phyloP scores from a whole-genome alignment of 2,329 filamentous ascomycete genomes.

The Emericellopsis cladophorae region DNA sequence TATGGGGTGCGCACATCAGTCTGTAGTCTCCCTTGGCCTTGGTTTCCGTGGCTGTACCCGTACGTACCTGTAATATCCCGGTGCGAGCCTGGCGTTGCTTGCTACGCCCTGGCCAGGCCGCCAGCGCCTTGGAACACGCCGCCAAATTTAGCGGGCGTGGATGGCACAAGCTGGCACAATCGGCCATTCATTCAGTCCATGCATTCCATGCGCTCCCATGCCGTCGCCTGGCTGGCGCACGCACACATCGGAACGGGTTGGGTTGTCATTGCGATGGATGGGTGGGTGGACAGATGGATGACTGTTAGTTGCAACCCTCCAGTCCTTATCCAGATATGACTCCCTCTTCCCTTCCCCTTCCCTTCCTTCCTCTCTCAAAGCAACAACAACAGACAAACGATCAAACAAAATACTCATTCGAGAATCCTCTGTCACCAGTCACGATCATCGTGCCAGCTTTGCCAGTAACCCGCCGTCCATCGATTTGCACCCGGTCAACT shows the following conservation, averaged over 20 bases:
- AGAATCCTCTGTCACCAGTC: conserved; percentile 51
- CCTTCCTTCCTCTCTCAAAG: conserved; percentile 29
- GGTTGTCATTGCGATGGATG: background rate
- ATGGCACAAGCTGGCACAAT: background rate
- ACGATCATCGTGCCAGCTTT: conserved; percentile 42
- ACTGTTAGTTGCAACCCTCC: conserved; percentile 1
- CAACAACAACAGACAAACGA: conserved; percentile 32
- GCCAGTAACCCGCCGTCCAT: conserved; percentile 17
- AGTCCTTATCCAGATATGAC: conserved; percentile 11
- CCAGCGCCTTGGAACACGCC: too few species aligned
- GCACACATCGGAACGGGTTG: background rate
- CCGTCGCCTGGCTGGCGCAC: background rate
- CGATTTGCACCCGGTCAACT: conserved; percentile 7
- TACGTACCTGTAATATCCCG: too few species aligned
- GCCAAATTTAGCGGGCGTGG: too few species aligned
- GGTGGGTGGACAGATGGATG: conserved; percentile 1
- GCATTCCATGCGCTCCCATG: background rate
- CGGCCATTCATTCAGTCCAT: background rate
- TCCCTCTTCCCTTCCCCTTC: conserved; percentile 21
- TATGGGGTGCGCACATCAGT: too few species aligned
- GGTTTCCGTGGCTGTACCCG: too few species aligned
- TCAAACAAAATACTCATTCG: conserved; percentile 36
- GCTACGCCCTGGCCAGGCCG: too few species aligned
- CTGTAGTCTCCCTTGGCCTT: too few species aligned
- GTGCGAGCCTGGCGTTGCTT: too few species aligned